Evolutionary conservation across 371 early-diverging fungal genomes (phyloP).

Genomic region (Mucor circinelloides): DNA sequence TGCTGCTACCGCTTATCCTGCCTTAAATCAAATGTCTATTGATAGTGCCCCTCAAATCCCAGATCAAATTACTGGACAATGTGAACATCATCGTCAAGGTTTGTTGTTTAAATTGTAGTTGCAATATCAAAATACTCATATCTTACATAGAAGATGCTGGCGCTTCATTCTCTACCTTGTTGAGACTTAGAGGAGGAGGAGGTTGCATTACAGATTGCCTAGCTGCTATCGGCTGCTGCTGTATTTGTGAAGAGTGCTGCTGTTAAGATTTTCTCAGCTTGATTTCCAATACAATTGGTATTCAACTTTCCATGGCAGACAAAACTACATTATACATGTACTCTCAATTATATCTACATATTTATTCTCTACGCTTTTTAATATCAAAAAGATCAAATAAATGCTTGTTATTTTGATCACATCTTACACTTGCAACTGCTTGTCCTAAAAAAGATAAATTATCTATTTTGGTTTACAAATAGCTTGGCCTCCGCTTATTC

Average conservation of each 20-base stretch:
- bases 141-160: not conserved
- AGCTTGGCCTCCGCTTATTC: not conserved
- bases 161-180: not conserved
- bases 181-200: constrained; percentile 31
- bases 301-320: not conserved
- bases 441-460: not conserved
- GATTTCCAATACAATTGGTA: not conserved
- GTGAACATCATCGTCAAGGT: constrained; percentile 10
- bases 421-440: not conserved
- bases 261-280: constrained; percentile 5
- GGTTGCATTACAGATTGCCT: constrained; percentile 36
- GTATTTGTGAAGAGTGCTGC: constrained; percentile 29
- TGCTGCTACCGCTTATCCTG: constrained; percentile 14
- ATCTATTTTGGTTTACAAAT: not conserved
- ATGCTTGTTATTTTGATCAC: not conserved
- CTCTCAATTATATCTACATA: not conserved
- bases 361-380: not conserved
- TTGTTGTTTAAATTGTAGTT: not conserved
- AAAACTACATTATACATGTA: not conserved
- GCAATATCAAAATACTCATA: not conserved
- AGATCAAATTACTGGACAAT: not conserved
- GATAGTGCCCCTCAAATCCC: not conserved
- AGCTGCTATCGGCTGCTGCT: constrained; percentile 37
- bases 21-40: constrained; percentile 20
- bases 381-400: not conserved